A percentile compares a stretch with the other conserved stretches of the same genome.
These are phyloP conservation scores for Coemansia sp. DNA, from an alignment of 192 early-diverging fungal species.

Conservation along the genomic window DNA sequence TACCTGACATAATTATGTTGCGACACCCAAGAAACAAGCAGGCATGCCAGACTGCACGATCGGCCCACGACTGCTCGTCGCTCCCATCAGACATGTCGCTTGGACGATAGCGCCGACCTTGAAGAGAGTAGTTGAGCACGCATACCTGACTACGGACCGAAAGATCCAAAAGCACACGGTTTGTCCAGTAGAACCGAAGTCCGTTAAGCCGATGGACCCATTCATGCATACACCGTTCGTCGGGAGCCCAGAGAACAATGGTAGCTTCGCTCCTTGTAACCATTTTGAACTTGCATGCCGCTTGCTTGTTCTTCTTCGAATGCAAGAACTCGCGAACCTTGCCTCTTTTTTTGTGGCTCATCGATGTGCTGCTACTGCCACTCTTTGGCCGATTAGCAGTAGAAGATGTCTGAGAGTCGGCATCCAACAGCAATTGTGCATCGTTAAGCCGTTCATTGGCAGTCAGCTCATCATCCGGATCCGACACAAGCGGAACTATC, in stretches of 20 bases:
- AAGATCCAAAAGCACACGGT: constrained; percentile 37
- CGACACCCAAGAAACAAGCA: constrained; percentile 53
- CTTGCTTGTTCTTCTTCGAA: constrained; percentile 23
- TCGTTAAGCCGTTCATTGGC: background rate
- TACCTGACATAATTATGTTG: constrained; percentile 41
- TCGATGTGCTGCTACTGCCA: background rate
- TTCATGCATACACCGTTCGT: constrained; percentile 38
- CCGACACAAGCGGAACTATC: constrained; percentile 25
- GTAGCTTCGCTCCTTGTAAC: constrained; percentile 34
- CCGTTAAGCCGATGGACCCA: constrained; percentile 46
- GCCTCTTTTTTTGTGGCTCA: constrained; percentile 14
- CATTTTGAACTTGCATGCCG: constrained; percentile 38
- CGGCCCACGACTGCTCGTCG: constrained; percentile 48
- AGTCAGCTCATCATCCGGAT: constrained; percentile 3
- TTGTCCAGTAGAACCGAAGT: constrained; percentile 48
- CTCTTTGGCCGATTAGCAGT: background rate
- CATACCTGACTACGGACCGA: constrained; percentile 36
- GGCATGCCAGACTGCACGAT: constrained; percentile 49
- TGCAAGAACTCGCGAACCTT: constrained; percentile 32
- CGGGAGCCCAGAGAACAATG: constrained; percentile 43
- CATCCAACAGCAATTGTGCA: constrained; percentile 5
- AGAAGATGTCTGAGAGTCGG: constrained; percentile 7
- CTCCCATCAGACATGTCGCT: constrained; percentile 33
- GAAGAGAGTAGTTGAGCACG: constrained; percentile 37
- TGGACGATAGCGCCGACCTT: constrained; percentile 30